These are phyloP conservation scores for Cordyceps cateniannulata DNA, from an alignment of 2,329 filamentous ascomycete species.

Conservation along the genomic window DNA sequence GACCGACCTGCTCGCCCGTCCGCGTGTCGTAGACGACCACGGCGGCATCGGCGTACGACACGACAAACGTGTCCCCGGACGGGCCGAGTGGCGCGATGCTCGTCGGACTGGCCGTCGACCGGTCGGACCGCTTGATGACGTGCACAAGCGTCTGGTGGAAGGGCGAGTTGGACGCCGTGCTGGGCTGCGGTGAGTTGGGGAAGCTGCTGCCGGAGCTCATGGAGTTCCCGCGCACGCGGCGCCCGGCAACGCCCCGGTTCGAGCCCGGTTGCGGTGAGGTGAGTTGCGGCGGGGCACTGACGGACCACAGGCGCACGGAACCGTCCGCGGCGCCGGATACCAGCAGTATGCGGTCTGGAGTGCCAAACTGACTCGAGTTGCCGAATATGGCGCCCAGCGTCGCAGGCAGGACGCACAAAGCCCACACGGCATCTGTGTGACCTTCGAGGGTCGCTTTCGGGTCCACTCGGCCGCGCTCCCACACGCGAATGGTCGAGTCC, in stretches of 20 bases:
- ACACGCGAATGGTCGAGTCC: conserved; percentile 86
- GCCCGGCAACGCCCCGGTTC: conserved; percentile 48
- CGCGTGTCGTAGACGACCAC: conserved; percentile 89
- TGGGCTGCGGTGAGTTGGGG: conserved; percentile 83
- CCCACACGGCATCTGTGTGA: conserved; percentile 94
- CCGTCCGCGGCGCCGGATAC: conserved; percentile 89
- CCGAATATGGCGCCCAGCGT: conserved; percentile 78
- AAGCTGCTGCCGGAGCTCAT: conserved; percentile 93
- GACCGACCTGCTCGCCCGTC: conserved; percentile 83
- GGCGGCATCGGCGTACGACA: conserved; percentile 84
- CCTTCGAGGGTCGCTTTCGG: conserved; percentile 92
- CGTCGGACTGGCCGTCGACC: conserved; percentile 67
- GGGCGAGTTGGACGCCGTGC: conserved; percentile 73
- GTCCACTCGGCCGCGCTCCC: conserved; percentile 91
- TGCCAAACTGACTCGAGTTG: conserved; percentile 65
- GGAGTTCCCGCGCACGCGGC: conserved; percentile 76
- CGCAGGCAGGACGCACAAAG: conserved; percentile 83
- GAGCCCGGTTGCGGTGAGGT: conserved; percentile 69
- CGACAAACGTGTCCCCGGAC: conserved; percentile 82
- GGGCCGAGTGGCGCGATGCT: conserved; percentile 85
- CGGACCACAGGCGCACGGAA: conserved; percentile 86
- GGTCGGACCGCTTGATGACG: conserved; percentile 67
- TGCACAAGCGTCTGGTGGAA: conserved; percentile 88
- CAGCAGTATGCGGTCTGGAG: conserved; percentile 79
- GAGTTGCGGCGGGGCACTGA: conserved; percentile 82